Conservation (phyloP, 805 yeast genomes). For the Barnettozyma siamensis region DNA sequence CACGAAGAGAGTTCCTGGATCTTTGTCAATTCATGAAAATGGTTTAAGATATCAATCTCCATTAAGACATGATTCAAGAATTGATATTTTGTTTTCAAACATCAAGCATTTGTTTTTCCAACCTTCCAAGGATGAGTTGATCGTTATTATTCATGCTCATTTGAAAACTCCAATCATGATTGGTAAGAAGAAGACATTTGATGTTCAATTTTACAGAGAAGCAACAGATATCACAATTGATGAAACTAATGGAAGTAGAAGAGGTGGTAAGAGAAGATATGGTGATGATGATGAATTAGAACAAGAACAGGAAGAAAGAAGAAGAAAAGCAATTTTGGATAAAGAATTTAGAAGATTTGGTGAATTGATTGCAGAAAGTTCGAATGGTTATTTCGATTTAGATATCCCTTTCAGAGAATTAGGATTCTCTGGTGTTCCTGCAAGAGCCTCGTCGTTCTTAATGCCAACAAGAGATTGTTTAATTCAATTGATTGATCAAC, state of each 20-base stretch:
- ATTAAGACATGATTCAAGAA: constrained; percentile 74
- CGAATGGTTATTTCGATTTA: constrained; percentile 76
- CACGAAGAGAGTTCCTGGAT: constrained; percentile 91
- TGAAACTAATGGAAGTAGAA: constrained; percentile 92
- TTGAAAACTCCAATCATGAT: constrained; percentile 89
- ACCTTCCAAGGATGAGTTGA: constrained; percentile 90
- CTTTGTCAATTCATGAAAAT: constrained; percentile 86
- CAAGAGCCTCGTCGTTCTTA: constrained; percentile 87
- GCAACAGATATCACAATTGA: constrained; percentile 95
- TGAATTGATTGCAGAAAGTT: constrained; percentile 84
- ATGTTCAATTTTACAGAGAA: constrained; percentile 93
- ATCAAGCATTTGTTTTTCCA: constrained; percentile 93
- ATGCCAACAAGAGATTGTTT: constrained; percentile 97
- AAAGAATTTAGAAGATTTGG: constrained; percentile 87
- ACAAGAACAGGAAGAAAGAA: constrained; percentile 97
- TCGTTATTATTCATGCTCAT: constrained; percentile 89
- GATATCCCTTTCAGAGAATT: constrained; percentile 94
- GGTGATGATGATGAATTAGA: constrained; percentile 98
- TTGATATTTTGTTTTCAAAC: constrained; percentile 84
- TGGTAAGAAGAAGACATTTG: constrained; percentile 92
- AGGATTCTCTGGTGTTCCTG: constrained; percentile 97
- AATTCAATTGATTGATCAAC: constrained; percentile 90
- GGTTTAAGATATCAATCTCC: constrained; percentile 93
- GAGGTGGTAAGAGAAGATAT: constrained; percentile 66
- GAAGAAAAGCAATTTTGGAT: constrained; percentile 84